Evolutionary conservation across 2,329 filamentous ascomycete species (phyloP), one percentile per base, ranked within the genome.

Genomic region (Alternaria hordeiaustralica): DNA sequence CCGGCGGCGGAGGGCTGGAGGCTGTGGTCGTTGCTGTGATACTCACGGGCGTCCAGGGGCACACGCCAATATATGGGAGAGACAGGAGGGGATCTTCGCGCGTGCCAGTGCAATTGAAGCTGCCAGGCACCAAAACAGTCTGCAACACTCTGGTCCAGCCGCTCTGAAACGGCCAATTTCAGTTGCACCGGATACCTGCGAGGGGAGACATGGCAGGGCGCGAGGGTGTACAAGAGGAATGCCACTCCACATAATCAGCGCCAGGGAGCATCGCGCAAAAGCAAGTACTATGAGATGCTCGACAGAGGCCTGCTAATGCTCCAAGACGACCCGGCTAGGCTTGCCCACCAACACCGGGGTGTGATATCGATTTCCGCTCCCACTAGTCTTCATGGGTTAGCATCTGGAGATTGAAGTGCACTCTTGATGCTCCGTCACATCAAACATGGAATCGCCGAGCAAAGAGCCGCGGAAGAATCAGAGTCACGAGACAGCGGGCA

Each of bases 121-220:
- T 75, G 75, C 78, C 78, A 80, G 79, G 78, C 69, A 81, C 79
- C 65, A 78, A 76, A 73, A 72, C 73, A 71, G 71, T 72, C 71
- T 77, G 78, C 77, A 73, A 78, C 77, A 77, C 77, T 71, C 74
- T 72, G 63, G 70, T 72, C 65, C 71, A 75, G 71, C 67, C 74
- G 73, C 70, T 69, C 73, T 76, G 75, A 78, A 80, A 79, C 75
- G 77, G 71, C 71, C 68, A 74, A 68, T 70, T 68, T 70, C 57
- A 66, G 79, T 80, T 73, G 76, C 78, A 80, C 79, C 71, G 69
- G 68, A 67, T 70, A 67, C 75, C 71, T 71, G 69, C 69, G 66
- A 72, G 64, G 68, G 64, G 70, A 74, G 73, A 66, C 69, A 70
- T 65, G 63, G 67, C 67, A 30, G 60, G 44, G 56, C 49, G 60